Percentiles rank a stretch among this genome's conserved stretches.
Evolutionary conservation across 192 early-diverging fungal species (phyloP).

Genomic region (Coemansia reversa): DNA sequence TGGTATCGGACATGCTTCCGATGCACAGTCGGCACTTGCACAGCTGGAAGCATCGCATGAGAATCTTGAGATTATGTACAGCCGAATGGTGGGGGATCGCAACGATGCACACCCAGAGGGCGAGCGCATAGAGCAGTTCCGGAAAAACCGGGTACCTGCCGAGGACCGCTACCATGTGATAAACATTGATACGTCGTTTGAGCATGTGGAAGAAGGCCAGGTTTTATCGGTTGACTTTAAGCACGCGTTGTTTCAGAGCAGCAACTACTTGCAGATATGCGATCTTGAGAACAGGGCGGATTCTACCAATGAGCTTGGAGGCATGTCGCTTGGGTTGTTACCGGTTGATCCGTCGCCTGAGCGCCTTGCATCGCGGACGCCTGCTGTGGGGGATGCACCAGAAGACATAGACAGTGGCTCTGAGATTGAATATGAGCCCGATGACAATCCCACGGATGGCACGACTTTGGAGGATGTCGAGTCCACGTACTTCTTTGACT

Average conservation of each 20-base stretch:
- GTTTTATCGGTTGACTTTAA: slow-evolving; percentile 40
- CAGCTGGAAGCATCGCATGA: slow-evolving; percentile 36
- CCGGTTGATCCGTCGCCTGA: slow-evolving; percentile 23
- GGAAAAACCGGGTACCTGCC: slow-evolving; percentile 25
- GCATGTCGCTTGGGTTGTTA: slow-evolving; percentile 31
- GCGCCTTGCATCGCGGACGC: neutral
- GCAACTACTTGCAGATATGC: slow-evolving; percentile 26
- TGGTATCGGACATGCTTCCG: neutral
- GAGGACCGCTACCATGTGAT: slow-evolving; percentile 48
- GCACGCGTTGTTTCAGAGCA: slow-evolving; percentile 22
- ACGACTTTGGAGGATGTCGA: neutral
- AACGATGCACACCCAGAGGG: slow-evolving; percentile 17
- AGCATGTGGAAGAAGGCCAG: slow-evolving; percentile 21
- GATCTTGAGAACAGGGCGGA: slow-evolving; percentile 13
- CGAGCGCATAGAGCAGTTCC: slow-evolving; percentile 20
- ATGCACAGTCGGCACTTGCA: slow-evolving; percentile 22
- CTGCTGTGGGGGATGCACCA: neutral
- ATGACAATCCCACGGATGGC: neutral
- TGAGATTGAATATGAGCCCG: neutral
- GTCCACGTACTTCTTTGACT: slow-evolving; percentile 5
- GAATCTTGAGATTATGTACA: slow-evolving; percentile 44
- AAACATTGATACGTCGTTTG: slow-evolving; percentile 44
- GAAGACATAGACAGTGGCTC: neutral
- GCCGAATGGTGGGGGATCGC: slow-evolving; percentile 32
- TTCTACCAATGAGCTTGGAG: neutral